phyloP scores from a whole-genome alignment of 176 grass and related monocot species.

The Pontederia crassipes region DNA sequence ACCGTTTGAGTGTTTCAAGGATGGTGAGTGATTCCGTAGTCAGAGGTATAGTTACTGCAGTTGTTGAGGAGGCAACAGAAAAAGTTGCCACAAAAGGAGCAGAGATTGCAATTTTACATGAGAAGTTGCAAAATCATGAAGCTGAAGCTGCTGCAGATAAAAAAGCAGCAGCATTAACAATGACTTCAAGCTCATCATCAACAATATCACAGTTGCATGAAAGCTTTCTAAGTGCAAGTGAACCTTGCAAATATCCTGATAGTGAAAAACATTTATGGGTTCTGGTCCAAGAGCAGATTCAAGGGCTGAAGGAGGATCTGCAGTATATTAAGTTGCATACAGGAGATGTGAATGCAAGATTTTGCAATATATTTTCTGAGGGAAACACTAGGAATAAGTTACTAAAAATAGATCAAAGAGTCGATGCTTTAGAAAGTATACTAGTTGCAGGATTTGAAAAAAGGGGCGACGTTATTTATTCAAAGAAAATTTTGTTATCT shows the following conservation, averaged over 20 bases:
- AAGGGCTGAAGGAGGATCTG: conserved; percentile 47
- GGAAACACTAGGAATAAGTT: conserved; percentile 19
- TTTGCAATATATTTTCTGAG: neutral
- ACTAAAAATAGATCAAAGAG: conserved; percentile 41
- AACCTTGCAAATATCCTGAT: conserved; percentile 17
- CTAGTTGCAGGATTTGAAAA: conserved; percentile 51
- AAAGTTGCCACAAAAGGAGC: conserved; percentile 30
- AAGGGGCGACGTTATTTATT: conserved; percentile 42
- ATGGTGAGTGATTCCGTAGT: conserved; percentile 28
- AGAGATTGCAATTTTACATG: conserved; percentile 22
- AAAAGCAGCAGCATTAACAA: conserved; percentile 1
- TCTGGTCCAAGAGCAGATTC: conserved; percentile 39
- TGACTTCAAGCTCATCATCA: neutral
- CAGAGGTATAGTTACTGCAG: conserved; percentile 28
- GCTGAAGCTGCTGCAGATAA: conserved; percentile 13
- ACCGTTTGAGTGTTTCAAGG: conserved; percentile 26
- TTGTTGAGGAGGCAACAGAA: conserved; percentile 28
- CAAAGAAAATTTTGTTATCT: conserved; percentile 30
- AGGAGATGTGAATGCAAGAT: conserved; percentile 6
- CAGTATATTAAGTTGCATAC: conserved; percentile 22
- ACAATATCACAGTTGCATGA: conserved; percentile 1
- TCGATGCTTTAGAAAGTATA: conserved; percentile 39
- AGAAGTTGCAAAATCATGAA: conserved; percentile 15
- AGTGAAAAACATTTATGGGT: conserved; percentile 19
- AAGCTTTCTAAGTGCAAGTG: conserved; percentile 13